Base-by-base conservation (phyloP, 2,329 filamentous ascomycete genomes). In the Sporothrix mexicana region DNA sequence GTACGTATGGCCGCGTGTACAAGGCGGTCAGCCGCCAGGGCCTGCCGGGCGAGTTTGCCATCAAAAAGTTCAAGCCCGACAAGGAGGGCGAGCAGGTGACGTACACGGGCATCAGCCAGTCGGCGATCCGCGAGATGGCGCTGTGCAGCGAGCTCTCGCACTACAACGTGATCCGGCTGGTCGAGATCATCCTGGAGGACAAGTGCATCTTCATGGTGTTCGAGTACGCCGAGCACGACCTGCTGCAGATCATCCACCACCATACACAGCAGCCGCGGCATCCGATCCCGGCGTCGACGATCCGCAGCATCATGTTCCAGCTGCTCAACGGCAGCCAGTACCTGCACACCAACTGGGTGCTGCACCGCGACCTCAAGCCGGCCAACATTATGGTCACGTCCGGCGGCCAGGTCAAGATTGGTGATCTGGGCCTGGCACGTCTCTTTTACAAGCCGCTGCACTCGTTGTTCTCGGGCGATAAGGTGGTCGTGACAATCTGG, bases 161-260 rank as follows among this genome's bases (percentile, higher is more conserved):
- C 81, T 85, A 89, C 72, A 98, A 98, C 80, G 91, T 99, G 47
- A 95, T 99, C 76, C 90, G 92, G 73, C 89, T 98, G 0, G 90
- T 95, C 74, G 96, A 99, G 82, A 98, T 97, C 78, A 97, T 99
- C 78, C 87, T 99, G 2, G 95, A 99, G 83, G 95, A 97, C 82
- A 98, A 98, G 84, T 98, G 95, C 84, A 98, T 99, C 80, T 99
- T 95, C 83, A 99, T 99, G 92, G 95, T 99, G 1, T 98, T 99
- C 78, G 96, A 98, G 81, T 99, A 97, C 81, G 96, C 96, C 77
- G 96, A 99, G 82, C 96, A 99, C 81, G 96, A 99, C 81, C 84
- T 99, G 51, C 86, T 99, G 4, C 96, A 99, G 81, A 98, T 99
- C 80, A 98, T 99, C 77, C 96, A 99, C 80, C 95, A 98, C 80